A percentile compares a stretch with the other conserved stretches of the same genome.
phyloP scores from a whole-genome alignment of 2,329 filamentous ascomycete species.

The Basipetospora chlamydospora region DNA sequence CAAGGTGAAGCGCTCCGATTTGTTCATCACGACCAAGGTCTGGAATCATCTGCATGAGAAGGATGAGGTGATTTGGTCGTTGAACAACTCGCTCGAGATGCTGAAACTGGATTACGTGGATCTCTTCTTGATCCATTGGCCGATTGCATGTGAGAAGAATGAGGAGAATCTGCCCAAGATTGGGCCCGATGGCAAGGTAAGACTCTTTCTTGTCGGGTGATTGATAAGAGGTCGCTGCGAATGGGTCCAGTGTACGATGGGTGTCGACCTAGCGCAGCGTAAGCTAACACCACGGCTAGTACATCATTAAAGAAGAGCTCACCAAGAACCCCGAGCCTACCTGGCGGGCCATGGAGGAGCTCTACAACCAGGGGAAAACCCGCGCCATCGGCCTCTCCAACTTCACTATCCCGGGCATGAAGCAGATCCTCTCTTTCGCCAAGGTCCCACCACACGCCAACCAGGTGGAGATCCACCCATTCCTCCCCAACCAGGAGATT shows the following conservation, averaged over 20 bases:
- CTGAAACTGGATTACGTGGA: conserved; percentile 44
- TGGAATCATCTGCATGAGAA: conserved; percentile 46
- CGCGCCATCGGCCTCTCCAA: conserved; percentile 45
- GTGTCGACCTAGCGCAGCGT: too few relatives aligned
- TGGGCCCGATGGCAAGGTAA: conserved; percentile 4
- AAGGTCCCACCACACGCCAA: conserved; percentile 34
- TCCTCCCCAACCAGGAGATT: conserved; percentile 31
- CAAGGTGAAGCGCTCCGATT: conserved; percentile 14
- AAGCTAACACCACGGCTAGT: too few relatives aligned
- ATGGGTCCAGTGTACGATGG: too few relatives aligned
- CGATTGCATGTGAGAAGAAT: conserved; percentile 28
- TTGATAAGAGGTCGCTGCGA: too few relatives aligned
- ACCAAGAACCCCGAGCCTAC: conserved; percentile 25
- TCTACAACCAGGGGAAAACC: conserved; percentile 38
- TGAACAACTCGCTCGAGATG: conserved; percentile 39
- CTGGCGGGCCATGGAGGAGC: conserved; percentile 45
- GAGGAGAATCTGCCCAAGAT: conserved; percentile 24
- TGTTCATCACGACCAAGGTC: conserved; percentile 34
- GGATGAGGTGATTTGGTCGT: conserved; percentile 39
- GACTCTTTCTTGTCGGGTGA: neutral
- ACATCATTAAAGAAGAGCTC: conserved; percentile 4
- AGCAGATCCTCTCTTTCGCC: conserved; percentile 32
- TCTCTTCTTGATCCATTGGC: conserved; percentile 46
- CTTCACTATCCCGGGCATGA: conserved; percentile 37
- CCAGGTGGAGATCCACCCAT: conserved; percentile 35